Evolutionary conservation across 306 rosid genomes (phyloP).

Genomic region (Vicia villosa): DNA sequence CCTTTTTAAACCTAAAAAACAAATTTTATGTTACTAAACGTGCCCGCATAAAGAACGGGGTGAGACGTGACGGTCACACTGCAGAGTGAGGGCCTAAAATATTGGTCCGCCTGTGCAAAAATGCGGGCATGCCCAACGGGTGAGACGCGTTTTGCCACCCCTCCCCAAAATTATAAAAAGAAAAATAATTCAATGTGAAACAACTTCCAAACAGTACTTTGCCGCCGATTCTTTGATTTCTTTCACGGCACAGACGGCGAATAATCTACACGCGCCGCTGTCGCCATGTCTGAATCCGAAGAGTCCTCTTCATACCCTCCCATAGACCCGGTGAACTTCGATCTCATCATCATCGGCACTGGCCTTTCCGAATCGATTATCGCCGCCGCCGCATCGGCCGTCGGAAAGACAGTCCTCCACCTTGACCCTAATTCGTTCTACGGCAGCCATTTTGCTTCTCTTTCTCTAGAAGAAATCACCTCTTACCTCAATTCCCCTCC

Average conservation of each 20-base stretch:
- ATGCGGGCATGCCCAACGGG: too few species aligned
- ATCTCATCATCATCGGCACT: conserved; percentile 79
- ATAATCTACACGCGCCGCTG: conserved; percentile 34
- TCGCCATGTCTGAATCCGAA: conserved; percentile 52
- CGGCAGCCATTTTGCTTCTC: conserved; percentile 75
- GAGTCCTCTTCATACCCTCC: conserved; percentile 50
- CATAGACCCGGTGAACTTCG: conserved; percentile 73
- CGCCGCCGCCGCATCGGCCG: conserved; percentile 75
- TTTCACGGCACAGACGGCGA: conserved; percentile 31
- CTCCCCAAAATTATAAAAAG: too few species aligned
- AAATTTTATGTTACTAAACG: too few species aligned
- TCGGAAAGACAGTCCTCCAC: conserved; percentile 79
- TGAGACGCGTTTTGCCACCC: too few species aligned
- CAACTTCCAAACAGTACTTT: too few species aligned
- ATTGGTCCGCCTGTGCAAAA: too few species aligned
- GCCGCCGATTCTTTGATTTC: background rate
- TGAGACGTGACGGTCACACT: too few species aligned
- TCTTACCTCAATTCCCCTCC: conserved; percentile 54
- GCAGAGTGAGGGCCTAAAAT: too few species aligned
- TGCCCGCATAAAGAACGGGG: too few species aligned
- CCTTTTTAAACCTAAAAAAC: too few species aligned
- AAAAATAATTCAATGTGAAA: too few species aligned
- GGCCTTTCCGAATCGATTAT: conserved; percentile 65
- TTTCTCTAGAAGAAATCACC: conserved; percentile 57
- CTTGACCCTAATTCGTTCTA: conserved; percentile 75